Base-by-base conservation (phyloP, 331 rosid genomes). In the Acacia concinna region DNA sequence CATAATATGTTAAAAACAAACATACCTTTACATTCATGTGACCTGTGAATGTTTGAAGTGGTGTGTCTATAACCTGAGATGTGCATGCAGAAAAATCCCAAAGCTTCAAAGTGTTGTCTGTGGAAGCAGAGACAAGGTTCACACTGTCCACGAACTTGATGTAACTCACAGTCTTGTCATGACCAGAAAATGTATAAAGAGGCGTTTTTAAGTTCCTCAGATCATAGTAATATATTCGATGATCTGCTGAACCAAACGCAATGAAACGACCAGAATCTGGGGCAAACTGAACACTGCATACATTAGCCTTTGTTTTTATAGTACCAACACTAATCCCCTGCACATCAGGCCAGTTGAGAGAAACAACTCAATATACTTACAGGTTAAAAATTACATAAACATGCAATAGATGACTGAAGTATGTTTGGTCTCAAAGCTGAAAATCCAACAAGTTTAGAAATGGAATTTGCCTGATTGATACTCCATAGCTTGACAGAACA, bases 401-500 rank as follows among this genome's bases (percentile, higher is more conserved):
- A 82, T 81, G 88, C 88, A 86, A 82, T 84, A 92, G 86, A 90
- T 88, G 73, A 92, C 83, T 86, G 91, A 14, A 15, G 1, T 94
- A 89, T 91, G 85, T 92, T 88, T 90, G 88, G 93, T 89, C 89
- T 90, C 90, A 90, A 92, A 94, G 94, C 91, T 84, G 97, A 89
- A 89, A 85, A 94, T 88, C 90, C 97, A 90, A 94, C 90, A 92
- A 94, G 87, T 87, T 92, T 86, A 91, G 90, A 84, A 91, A 82
- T 91, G 89, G 84, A 95, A 91, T 6, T 92, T 95, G 96, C 99
- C 99, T 95, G 99, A 93, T 95, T 95, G 91, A 95, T 95, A 88
- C 96, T 95, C 99, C 99, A 95, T 85, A 95, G 97, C 94, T 95
- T 95, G 72, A 95, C 98, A 49, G 91, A 90, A 77, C 97, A 86